Evolutionary conservation across 805 yeast species (phyloP).

Genomic region (Saturnispora hagleri): DNA sequence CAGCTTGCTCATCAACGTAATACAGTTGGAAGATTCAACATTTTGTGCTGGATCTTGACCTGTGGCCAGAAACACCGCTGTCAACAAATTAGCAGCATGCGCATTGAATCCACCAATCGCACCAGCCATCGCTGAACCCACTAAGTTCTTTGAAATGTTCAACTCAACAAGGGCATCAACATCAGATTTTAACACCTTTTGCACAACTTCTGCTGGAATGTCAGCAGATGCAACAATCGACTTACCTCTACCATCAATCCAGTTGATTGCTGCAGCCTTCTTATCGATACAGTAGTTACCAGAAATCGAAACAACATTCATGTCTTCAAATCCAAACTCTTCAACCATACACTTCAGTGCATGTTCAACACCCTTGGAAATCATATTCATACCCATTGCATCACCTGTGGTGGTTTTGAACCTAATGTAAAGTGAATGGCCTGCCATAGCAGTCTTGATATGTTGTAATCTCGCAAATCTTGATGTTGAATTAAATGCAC

Average conservation of each 20-base stretch:
- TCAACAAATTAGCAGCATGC: slow-evolving; percentile 93
- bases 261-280: slow-evolving; percentile 95
- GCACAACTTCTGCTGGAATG: slow-evolving; percentile 73
- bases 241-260: slow-evolving; percentile 99
- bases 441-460: slow-evolving; percentile 90
- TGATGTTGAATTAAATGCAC: slow-evolving; percentile 92
- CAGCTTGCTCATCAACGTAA: slow-evolving; percentile 81
- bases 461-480: slow-evolving; percentile 93
- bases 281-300: slow-evolving; percentile 98
- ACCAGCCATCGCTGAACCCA: slow-evolving; percentile 99
- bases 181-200: slow-evolving; percentile 78
- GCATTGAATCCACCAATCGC: slow-evolving; percentile 97
- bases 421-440: slow-evolving; percentile 77
- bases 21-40: slow-evolving; percentile 95
- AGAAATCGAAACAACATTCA: slow-evolving; percentile 85
- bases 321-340: slow-evolving; percentile 87
- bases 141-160: slow-evolving; percentile 78
- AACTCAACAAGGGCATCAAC: slow-evolving; percentile 88
- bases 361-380: slow-evolving; percentile 93
- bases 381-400: slow-evolving; percentile 99
- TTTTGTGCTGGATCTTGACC: slow-evolving; percentile 99
- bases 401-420: slow-evolving; percentile 99
- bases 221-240: slow-evolving; percentile 94
- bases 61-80: slow-evolving; percentile 88
- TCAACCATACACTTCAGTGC: slow-evolving; percentile 77